These are phyloP conservation scores for Saprolegnia diclina DNA, from an alignment of 352 stramenopile genomes.

Conservation along the genomic window DNA sequence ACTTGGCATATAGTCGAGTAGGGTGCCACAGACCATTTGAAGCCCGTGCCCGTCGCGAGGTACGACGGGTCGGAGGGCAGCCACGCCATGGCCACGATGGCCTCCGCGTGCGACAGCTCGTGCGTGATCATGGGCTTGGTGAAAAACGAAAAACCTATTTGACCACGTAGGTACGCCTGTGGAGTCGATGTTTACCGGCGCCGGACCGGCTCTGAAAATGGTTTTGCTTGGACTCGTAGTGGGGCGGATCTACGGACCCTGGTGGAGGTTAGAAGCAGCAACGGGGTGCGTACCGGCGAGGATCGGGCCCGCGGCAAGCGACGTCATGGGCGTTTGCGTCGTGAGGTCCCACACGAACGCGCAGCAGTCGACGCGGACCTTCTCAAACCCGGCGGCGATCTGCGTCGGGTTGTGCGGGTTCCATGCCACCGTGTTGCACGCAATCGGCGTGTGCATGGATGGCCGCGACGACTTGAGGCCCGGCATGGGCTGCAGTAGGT, in stretches of 20 bases:
- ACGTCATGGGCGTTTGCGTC: conserved; percentile 28
- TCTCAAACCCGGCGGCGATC: conserved; percentile 78
- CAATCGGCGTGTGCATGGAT: conserved; percentile 22
- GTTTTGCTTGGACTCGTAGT: conserved; percentile 1
- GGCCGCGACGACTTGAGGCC: conserved; percentile 16
- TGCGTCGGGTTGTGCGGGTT: conserved; percentile 69
- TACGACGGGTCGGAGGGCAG: conserved; percentile 75
- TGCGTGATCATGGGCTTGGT: conserved; percentile 52
- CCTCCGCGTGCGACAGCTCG: conserved; percentile 80
- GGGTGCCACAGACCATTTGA: conserved; percentile 49
- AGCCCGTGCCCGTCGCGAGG: conserved; percentile 72
- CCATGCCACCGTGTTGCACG: conserved; percentile 78
- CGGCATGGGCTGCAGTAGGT: not conserved
- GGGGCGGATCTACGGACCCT: not conserved
- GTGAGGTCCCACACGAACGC: conserved; percentile 83
- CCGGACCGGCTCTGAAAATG: not conserved
- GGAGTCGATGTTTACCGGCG: not conserved
- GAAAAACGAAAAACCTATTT: conserved; percentile 30
- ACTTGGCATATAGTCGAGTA: not conserved
- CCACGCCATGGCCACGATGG: conserved; percentile 74
- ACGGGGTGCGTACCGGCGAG: not conserved
- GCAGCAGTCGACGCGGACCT: conserved; percentile 80
- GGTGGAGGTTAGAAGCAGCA: too few species aligned
- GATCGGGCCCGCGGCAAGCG: not conserved
- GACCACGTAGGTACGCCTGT: not conserved